Evolutionary conservation across 495 filamentous ascomycete species (phyloP), one percentile per base, ranked within the genome.

Genomic region (Talaromyces liani): DNA sequence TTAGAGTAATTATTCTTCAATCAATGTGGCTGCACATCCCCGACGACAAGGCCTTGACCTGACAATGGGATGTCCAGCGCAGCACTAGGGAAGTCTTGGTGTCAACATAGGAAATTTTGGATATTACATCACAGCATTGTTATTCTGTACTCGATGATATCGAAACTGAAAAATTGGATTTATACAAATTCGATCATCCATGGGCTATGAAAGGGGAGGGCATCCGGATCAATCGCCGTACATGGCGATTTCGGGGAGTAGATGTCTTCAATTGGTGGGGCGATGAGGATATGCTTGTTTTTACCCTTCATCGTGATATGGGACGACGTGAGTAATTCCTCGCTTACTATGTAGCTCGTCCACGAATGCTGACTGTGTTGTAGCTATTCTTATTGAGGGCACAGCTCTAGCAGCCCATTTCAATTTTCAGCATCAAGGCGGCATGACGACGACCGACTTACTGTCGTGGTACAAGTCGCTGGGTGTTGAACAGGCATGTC

Each of bases 81-180:
- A 24, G 22, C 22, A 24, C 22, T 24, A 24, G 22, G 22, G 22
- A 24, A 24, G 22, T 24, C 22, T 24, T 24, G 31, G 31, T 7
- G 31, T 6, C 31, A 33, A 36, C 24, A n/a, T 25, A 60, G 2
- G 34, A 60, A 22, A 63, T 55, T 49, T 70, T 66, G 68, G 63
- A 49, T 2, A 65, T 70, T 18, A 69, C 67, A 9, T 69, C 69
- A 4, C 69, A 71, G 41, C 60, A 68, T 25, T 66, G 70, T 36
- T 70, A 70, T 51, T 70, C 68, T 4, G 54, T 71, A 24, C 64
- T 71, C 10, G 39, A 68, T n/a, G 68, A 71, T 24, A 60, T 71
- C 29, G 69, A 71, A 54, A 45, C 29, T 4, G 47, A 39, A 22
- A 20, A 58, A 14, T 56, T 70, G 2, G n/a, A 61, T 27, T 22